Evolutionary conservation across 2,329 filamentous ascomycete genomes (phyloP).

Genomic region (Colletotrichum noveboracense): DNA sequence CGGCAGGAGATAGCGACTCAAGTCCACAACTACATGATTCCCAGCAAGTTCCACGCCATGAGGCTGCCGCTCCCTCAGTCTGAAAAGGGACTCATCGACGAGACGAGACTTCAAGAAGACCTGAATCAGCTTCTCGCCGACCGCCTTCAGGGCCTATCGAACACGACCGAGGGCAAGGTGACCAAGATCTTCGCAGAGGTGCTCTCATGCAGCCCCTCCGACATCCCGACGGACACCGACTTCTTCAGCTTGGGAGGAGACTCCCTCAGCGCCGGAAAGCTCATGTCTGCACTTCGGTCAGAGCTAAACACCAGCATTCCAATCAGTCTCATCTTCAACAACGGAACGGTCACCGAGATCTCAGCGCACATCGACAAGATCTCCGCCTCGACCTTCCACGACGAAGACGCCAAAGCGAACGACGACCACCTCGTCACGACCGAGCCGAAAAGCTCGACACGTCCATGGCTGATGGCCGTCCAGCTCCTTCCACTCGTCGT

Average conservation of each 20-base stretch:
- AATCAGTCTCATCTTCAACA: constrained; percentile 56
- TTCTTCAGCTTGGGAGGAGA: constrained; percentile 61
- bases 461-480: constrained; percentile 50
- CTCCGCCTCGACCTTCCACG: constrained; percentile 7
- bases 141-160: constrained; percentile 27
- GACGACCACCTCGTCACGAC: constrained; percentile 32
- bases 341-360: constrained; percentile 48
- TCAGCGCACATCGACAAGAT: constrained; percentile 38
- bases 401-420: not conserved
- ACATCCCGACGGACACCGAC: constrained; percentile 46
- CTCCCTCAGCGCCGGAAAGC: constrained; percentile 56
- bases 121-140: constrained; percentile 22
- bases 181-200: constrained; percentile 50
- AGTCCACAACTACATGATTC: constrained; percentile 41
- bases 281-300: constrained; percentile 55
- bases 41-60: constrained; percentile 39
- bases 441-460: constrained; percentile 53
- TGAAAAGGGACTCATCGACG: constrained; percentile 35
- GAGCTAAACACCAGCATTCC: constrained; percentile 54
- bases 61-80: constrained; percentile 37
- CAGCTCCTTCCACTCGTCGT: constrained; percentile 56
- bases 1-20: constrained; percentile 8
- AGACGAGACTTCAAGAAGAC: constrained; percentile 36
- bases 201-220: constrained; percentile 41
- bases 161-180: constrained; percentile 41